Evolutionary conservation across 148 eudicot species (phyloP).

Genomic region (Amaranthus hypochondriacus): DNA sequence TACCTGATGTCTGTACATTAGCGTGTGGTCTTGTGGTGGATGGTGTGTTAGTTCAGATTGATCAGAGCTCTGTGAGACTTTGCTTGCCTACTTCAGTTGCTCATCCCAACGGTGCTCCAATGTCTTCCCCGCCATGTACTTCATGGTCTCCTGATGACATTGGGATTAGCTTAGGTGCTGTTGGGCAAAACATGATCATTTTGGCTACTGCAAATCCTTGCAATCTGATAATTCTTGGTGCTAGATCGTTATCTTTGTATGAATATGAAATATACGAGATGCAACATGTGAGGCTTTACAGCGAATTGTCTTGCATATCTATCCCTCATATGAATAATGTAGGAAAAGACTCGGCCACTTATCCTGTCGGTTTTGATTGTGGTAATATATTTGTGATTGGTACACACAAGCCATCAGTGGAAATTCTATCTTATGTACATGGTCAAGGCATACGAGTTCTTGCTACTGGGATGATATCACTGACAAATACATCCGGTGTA

Average conservation of each 20-base stretch:
- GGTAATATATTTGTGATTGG: slow-evolving; percentile 68
- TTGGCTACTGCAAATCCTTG: slow-evolving; percentile 90
- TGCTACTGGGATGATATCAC: slow-evolving; percentile 70
- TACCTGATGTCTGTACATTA: slow-evolving; percentile 86
- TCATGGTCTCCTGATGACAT: slow-evolving; percentile 74
- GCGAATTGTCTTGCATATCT: slow-evolving; percentile 85
- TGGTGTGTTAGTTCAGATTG: slow-evolving; percentile 71
- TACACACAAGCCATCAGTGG: slow-evolving; percentile 95
- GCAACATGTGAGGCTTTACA: slow-evolving; percentile 64
- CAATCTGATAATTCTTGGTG: slow-evolving; percentile 66
- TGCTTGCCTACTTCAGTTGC: slow-evolving; percentile 62
- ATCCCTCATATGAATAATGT: slow-evolving; percentile 49
- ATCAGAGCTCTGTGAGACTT: slow-evolving; percentile 65
- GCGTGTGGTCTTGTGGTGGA: slow-evolving; percentile 85
- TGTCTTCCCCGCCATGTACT: slow-evolving; percentile 52
- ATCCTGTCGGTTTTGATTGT: slow-evolving; percentile 43
- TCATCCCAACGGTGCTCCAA: slow-evolving; percentile 53
- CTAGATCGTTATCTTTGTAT: slow-evolving; percentile 40
- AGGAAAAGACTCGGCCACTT: slow-evolving; percentile 29
- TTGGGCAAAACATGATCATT: slow-evolving; percentile 63
- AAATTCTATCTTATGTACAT: slow-evolving; percentile 55
- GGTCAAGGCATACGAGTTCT: slow-evolving; percentile 62
- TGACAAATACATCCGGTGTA: slow-evolving; percentile 65
- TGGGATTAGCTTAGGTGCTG: slow-evolving; percentile 75
- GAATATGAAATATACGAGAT: slow-evolving; percentile 63